phyloP scores from a whole-genome alignment of 306 rosid species.

The Carpinus fangiana region DNA sequence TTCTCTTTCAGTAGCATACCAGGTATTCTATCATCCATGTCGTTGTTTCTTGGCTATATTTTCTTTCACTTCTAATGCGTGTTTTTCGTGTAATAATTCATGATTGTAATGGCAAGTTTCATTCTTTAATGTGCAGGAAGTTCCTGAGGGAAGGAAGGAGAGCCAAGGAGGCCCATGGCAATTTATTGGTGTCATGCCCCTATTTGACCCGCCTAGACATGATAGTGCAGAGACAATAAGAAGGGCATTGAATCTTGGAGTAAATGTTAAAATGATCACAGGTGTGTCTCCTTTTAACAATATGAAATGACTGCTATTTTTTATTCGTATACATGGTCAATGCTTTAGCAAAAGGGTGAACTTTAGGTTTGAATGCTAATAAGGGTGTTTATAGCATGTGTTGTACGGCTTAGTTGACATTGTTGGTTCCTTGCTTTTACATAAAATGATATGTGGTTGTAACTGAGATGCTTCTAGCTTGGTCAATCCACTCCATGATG shows the following conservation, averaged over 20 bases:
- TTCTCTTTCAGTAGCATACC: constrained; percentile 83
- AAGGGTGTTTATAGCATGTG: not conserved
- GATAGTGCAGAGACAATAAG: constrained; percentile 84
- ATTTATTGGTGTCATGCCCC: constrained; percentile 72
- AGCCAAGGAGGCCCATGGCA: constrained; percentile 81
- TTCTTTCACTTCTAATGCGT: not conserved
- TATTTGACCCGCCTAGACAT: constrained; percentile 88
- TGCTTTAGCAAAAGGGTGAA: not conserved
- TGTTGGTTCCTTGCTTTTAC: not conserved
- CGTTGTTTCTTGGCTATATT: not conserved
- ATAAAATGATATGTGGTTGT: not conserved
- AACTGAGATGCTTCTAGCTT: not conserved
- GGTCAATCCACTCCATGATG: not conserved
- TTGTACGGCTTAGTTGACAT: not conserved
- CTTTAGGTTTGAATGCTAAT: not conserved
- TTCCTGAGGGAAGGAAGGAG: constrained; percentile 74
- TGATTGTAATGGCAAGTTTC: constrained; percentile 10
- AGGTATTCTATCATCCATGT: constrained; percentile 40
- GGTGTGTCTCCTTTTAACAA: constrained; percentile 40
- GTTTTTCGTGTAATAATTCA: not conserved
- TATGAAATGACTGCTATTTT: not conserved
- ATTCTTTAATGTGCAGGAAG: constrained; percentile 50
- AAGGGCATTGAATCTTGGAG: constrained; percentile 83
- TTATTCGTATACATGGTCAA: not conserved
- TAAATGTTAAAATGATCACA: constrained; percentile 86